Percentiles rank a stretch among this genome's conserved stretches.
phyloP scores from a whole-genome alignment of 2,329 filamentous ascomycete species.

The Pyrenophora tritici-repentis region DNA sequence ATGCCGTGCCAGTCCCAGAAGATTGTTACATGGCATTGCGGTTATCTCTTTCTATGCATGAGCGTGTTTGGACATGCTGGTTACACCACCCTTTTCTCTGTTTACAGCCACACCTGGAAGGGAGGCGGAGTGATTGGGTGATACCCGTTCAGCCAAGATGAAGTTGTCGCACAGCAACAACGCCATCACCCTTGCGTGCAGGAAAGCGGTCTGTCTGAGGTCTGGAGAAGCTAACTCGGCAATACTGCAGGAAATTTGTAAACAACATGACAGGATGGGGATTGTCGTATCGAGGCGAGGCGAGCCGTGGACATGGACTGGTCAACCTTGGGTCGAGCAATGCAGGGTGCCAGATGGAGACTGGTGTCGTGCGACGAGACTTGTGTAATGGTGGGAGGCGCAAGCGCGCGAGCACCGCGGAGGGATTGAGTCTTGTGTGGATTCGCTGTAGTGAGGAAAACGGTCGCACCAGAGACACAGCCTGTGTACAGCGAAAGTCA shows the following conservation, averaged over 20 bases:
- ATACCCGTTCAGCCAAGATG: too few species aligned
- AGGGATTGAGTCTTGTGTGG: neutral
- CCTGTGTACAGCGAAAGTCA: neutral
- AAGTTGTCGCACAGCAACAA: too few species aligned
- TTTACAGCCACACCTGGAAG: too few species aligned
- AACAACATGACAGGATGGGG: neutral
- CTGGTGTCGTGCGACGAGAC: neutral
- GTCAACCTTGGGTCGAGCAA: conserved; percentile 14
- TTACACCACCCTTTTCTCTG: too few species aligned
- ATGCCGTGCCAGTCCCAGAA: too few species aligned
- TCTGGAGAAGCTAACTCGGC: too few species aligned
- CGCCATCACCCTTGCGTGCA: neutral
- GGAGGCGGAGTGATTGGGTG: too few species aligned
- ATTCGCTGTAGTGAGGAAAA: neutral
- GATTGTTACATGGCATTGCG: too few species aligned
- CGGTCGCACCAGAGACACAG: neutral
- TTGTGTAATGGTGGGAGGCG: neutral
- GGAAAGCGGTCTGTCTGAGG: too few species aligned
- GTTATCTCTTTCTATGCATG: too few species aligned
- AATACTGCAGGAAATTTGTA: neutral
- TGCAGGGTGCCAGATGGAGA: conserved; percentile 3
- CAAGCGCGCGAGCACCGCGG: neutral
- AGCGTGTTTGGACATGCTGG: too few species aligned
- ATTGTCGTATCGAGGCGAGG: neutral
- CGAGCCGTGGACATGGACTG: conserved; percentile 1